phyloP scores from a whole-genome alignment of 2,329 filamentous ascomycete genomes.

The Ascochyta koolunga region DNA sequence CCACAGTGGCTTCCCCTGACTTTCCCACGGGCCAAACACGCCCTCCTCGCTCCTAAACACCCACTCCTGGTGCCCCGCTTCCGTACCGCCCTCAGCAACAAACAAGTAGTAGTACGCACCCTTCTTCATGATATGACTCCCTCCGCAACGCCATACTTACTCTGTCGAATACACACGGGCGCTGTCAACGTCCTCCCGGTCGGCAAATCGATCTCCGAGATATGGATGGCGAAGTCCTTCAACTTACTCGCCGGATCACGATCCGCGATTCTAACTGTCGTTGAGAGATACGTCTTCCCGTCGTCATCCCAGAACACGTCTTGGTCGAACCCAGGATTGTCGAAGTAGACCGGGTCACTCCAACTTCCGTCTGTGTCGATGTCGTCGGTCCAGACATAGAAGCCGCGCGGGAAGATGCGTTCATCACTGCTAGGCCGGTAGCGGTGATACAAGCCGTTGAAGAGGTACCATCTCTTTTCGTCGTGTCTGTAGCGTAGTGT shows the following conservation, averaged over 20 bases:
- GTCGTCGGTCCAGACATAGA: conserved; percentile 48
- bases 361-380: conserved; percentile 24
- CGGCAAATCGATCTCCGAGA: conserved; percentile 38
- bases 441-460: conserved; percentile 33
- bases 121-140: conserved; percentile 46
- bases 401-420: conserved; percentile 54
- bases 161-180: conserved; percentile 33
- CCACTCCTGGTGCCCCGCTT: conserved; percentile 52
- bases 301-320: conserved; percentile 61
- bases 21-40: conserved; percentile 45
- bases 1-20: conserved; percentile 40
- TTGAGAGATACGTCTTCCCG: conserved; percentile 55
- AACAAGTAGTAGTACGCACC: conserved; percentile 35
- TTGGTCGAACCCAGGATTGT: conserved; percentile 32
- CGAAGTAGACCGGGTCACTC: conserved; percentile 34
- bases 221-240: conserved; percentile 39
- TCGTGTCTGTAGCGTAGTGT: conserved; percentile 28
- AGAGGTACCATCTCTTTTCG: conserved; percentile 24
- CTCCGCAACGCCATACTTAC: conserved; percentile 32
- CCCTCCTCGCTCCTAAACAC: conserved; percentile 58
- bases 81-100: conserved; percentile 45
- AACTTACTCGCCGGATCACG: conserved; percentile 22
- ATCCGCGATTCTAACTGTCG: conserved; percentile 23
- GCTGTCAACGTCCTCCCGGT: conserved; percentile 31
- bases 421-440: conserved; percentile 35